Base-by-base conservation (phyloP, 306 rosid genomes). In the Boehmeria nivea region DNA sequence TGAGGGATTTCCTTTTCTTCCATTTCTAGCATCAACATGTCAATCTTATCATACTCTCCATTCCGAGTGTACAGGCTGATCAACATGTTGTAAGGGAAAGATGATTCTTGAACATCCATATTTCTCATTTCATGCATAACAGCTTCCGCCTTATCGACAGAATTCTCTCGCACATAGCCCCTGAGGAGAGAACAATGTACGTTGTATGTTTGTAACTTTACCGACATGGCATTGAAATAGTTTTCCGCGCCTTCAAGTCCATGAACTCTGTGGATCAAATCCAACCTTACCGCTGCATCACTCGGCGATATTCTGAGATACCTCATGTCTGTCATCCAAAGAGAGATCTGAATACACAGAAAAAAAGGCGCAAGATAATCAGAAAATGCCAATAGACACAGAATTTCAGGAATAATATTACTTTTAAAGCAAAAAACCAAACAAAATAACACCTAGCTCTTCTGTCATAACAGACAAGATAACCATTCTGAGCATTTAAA, bases 261-360 rank as follows among this genome's bases (percentile, higher is more conserved):
- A 38, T 57, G 71, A 63, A 73, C 59, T 57, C 58, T 62, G 38
- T 53, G 47, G 26, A 73, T 63, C 52, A 73, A 58, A 31, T 57
- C 69, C 74, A 73, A 51, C 50, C 78, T 62, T 39, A 45, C 17
- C 0, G 66, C 67, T 25, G 66, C 70, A 67, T 73, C 78, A 10
- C 47, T 52, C 31, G 78, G 26, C n/a, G 74, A 51, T 21, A 73
- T 14, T 37, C 20, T 47, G 23, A 73, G 59, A 51, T 48, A 73
- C 39, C 66, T 67, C 3, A 45, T 58, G 49, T 73, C 78, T 0
- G 66, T 73, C 74, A 67, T 67, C 78, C 78, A 73, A 38, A 21
- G 62, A 22, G 78, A 73, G 57, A 67, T 63, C 78, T 73, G 58
- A 6, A 52, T 3, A 51, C 51, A 44, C 51, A 44, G 36, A 28